Evolutionary conservation across 1,139 yeast genomes (phyloP).

Genomic region (Kurtzmaniella natalensis): DNA sequence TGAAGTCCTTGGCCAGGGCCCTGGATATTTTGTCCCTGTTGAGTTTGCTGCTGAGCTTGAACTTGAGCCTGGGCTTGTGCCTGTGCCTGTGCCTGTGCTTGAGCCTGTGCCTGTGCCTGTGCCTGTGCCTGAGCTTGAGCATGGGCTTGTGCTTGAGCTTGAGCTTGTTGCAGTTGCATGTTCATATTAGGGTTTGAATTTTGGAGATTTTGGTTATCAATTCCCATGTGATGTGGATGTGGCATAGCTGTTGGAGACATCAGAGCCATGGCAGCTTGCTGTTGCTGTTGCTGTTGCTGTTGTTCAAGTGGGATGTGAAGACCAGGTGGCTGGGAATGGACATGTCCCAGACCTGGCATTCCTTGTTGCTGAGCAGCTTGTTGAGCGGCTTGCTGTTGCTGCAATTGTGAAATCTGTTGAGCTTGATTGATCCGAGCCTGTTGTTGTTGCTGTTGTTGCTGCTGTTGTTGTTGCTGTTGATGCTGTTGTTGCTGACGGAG

Average conservation of each 20-base stretch:
- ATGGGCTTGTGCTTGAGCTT: constrained; percentile 10
- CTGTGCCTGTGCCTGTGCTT: constrained; percentile 12
- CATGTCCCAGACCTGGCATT: too few species aligned
- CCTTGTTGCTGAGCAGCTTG: constrained; percentile 9
- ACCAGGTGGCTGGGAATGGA: constrained; percentile 8
- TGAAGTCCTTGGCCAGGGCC: constrained; percentile 10
- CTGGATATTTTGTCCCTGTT: constrained; percentile 12
- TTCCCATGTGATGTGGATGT: constrained; percentile 3
- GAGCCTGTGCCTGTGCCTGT: constrained; percentile 13
- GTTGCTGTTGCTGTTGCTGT: constrained; percentile 18
- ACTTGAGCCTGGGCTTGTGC: constrained; percentile 5
- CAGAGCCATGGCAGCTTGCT: constrained; percentile 3
- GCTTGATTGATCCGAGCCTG: constrained; percentile 12
- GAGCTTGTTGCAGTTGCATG: constrained; percentile 5
- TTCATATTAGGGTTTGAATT: too few species aligned
- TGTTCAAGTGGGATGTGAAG: constrained; percentile 9
- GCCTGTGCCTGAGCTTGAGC: constrained; percentile 12
- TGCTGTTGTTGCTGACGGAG: constrained; percentile 9
- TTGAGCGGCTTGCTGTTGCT: constrained; percentile 13
- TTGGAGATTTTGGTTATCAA: too few species aligned
- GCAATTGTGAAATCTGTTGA: constrained; percentile 9
- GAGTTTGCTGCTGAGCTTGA: constrained; percentile 6
- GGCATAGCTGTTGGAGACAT: not conserved
- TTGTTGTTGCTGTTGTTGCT: constrained; percentile 15
- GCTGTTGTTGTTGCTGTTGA: constrained; percentile 9